A percentile compares a stretch with the other conserved stretches of the same genome.
phyloP scores from a whole-genome alignment of 441 rosid genomes.

The Jatropha multifida region DNA sequence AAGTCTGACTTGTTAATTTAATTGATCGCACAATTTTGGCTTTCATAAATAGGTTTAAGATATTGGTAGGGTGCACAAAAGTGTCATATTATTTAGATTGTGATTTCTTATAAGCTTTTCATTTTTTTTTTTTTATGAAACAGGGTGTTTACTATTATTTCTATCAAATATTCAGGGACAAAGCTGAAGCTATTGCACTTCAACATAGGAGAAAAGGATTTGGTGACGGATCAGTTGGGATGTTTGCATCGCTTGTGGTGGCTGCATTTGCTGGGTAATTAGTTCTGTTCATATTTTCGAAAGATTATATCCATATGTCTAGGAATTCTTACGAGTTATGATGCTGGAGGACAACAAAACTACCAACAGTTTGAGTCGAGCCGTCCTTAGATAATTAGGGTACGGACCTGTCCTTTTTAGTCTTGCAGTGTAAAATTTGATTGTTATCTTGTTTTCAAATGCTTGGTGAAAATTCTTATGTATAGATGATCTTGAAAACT shows the following conservation, averaged over 20 bases:
- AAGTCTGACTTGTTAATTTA: not conserved
- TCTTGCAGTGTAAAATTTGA: not conserved
- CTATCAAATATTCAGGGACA: conserved; percentile 97
- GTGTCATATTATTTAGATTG: conserved; percentile 17
- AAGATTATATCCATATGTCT: conserved; percentile 6
- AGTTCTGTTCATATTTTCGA: not conserved
- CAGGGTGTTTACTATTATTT: conserved; percentile 99
- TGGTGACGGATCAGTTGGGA: conserved; percentile 96
- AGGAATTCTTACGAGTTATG: not conserved
- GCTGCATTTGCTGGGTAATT: conserved; percentile 93
- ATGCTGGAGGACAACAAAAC: not conserved
- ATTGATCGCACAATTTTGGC: not conserved
- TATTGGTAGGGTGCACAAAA: conserved; percentile 1
- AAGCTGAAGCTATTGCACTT: conserved; percentile 70
- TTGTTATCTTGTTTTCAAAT: not conserved
- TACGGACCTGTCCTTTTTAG: not conserved
- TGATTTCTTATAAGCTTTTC: conserved; percentile 37
- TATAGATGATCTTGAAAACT: no score
- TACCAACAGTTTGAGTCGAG: not conserved
- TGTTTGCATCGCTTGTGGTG: conserved; percentile 83
- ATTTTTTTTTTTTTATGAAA: conserved; percentile 40
- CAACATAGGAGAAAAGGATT: conserved; percentile 56
- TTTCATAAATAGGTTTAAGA: conserved; percentile 7
- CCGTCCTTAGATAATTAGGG: not conserved
- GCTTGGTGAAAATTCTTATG: not conserved